Conservation (phyloP, 2,329 filamentous ascomycete species). For the Aspergillus quadricinctus region DNA sequence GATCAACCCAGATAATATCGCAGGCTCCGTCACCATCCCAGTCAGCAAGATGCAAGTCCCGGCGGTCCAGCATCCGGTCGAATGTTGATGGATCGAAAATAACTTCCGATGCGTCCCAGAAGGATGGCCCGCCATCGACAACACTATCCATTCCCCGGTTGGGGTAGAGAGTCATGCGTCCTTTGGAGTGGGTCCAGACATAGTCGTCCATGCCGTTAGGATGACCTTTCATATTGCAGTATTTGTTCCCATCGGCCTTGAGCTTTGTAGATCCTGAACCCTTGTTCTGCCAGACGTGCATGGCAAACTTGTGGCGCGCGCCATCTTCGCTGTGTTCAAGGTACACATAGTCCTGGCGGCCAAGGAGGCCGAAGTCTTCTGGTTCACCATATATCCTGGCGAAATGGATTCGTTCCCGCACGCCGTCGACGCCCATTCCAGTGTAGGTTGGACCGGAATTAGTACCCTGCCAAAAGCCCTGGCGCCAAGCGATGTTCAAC, state of each 20-base stretch:
- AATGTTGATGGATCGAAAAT: slow-evolving; percentile 10
- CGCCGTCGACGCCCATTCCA: slow-evolving; percentile 4
- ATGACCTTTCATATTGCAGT: slow-evolving; percentile 28
- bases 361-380: slow-evolving; percentile 7
- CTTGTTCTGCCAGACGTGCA: slow-evolving; percentile 1
- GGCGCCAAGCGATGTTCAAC: slow-evolving; percentile 6
- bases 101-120: slow-evolving; percentile 10
- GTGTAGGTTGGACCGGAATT: slow-evolving; percentile 13
- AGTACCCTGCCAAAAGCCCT: neutral
- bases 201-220: slow-evolving; percentile 21
- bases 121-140: neutral
- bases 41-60: slow-evolving; percentile 32
- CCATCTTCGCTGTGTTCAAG: slow-evolving; percentile 9
- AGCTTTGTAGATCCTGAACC: neutral
- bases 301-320: neutral
- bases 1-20: slow-evolving; percentile 31
- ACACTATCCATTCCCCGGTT: slow-evolving; percentile 1
- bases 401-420: slow-evolving; percentile 18
- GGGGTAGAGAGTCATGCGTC: slow-evolving; percentile 11
- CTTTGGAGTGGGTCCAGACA: slow-evolving; percentile 16
- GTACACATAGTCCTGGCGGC: slow-evolving; percentile 17
- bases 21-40: slow-evolving; percentile 25
- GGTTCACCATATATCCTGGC: slow-evolving; percentile 19
- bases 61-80: slow-evolving; percentile 15
- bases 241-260: slow-evolving; percentile 22